phyloP scores from a whole-genome alignment of 2,329 filamentous ascomycete species.

The Colletotrichum orbiculare region DNA sequence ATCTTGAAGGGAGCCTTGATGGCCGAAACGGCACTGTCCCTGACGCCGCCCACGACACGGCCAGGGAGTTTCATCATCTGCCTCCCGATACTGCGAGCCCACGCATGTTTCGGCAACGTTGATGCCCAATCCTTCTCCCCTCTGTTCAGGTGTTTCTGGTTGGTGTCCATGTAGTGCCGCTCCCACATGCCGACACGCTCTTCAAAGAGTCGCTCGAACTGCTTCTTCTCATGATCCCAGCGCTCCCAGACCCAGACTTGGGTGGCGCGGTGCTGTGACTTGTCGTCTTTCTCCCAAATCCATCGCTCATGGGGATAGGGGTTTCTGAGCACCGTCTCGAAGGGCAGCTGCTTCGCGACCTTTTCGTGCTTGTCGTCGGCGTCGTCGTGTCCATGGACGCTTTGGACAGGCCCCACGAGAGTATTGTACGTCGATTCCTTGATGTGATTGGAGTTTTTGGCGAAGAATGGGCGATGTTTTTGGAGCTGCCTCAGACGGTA shows the following conservation, averaged over 20 bases:
- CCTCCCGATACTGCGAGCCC: background rate
- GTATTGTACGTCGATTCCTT: too few relatives aligned
- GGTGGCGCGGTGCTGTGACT: slow-evolving; percentile 21
- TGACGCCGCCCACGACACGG: background rate
- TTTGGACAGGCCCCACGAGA: too few relatives aligned
- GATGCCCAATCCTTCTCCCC: too few relatives aligned
- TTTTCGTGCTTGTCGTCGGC: too few relatives aligned
- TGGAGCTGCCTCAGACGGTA: too few relatives aligned
- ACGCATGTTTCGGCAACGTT: slow-evolving; percentile 4
- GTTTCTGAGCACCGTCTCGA: too few relatives aligned
- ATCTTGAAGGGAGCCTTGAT: background rate
- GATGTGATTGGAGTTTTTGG: too few relatives aligned
- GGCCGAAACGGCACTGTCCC: background rate
- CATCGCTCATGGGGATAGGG: too few relatives aligned
- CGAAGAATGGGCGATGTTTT: too few relatives aligned
- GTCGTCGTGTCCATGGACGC: too few relatives aligned
- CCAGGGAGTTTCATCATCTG: background rate
- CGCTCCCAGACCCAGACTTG: slow-evolving; percentile 31
- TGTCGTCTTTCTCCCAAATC: slow-evolving; percentile 16
- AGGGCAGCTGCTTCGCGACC: too few relatives aligned
- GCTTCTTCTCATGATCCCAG: background rate
- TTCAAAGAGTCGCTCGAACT: slow-evolving; percentile 8
- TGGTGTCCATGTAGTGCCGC: slow-evolving; percentile 36
- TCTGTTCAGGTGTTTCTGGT: background rate
- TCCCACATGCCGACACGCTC: slow-evolving; percentile 40